Percentiles rank a stretch among this genome's conserved stretches.
phyloP scores from a whole-genome alignment of 768 basidiomycete genomes.

The Tulasnella sp. region DNA sequence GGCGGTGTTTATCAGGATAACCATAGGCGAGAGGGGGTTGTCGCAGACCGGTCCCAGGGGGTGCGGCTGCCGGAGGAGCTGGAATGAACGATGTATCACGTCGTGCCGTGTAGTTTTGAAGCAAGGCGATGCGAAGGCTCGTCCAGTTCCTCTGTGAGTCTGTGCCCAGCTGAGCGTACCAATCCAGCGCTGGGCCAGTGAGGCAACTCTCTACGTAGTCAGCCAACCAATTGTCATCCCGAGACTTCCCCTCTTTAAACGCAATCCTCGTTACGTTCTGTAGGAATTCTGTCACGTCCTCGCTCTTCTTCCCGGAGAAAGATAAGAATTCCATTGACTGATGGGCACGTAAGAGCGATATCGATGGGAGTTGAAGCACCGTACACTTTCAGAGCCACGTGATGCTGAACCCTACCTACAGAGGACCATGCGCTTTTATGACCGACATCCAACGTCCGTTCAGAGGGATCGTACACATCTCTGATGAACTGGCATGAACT shows the following conservation, averaged over 20 bases:
- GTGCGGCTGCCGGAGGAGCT: background rate
- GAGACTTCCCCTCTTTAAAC: background rate
- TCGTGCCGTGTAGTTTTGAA: background rate
- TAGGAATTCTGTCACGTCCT: background rate
- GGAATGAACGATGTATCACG: background rate
- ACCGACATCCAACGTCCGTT: background rate
- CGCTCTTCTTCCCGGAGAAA: background rate
- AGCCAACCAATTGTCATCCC: background rate
- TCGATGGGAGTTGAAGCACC: too few relatives aligned
- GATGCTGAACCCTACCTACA: too few relatives aligned
- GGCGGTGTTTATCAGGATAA: too few relatives aligned
- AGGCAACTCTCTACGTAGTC: background rate
- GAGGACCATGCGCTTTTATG: too few relatives aligned
- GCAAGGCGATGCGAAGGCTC: background rate
- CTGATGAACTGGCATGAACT: background rate
- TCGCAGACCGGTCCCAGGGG: too few relatives aligned
- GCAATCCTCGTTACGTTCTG: background rate
- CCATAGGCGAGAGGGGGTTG: too few relatives aligned
- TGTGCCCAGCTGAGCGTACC: background rate
- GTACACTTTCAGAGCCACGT: too few relatives aligned
- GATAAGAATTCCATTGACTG: too few relatives aligned
- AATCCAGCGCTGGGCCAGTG: background rate
- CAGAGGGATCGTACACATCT: constrained; percentile 14
- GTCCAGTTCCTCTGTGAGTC: background rate
- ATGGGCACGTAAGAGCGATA: too few relatives aligned